Evolutionary conservation across 1,284 basidiomycete genomes (phyloP), one percentile per base, ranked within the genome.

Genomic region (Apiotrichum brassicae): DNA sequence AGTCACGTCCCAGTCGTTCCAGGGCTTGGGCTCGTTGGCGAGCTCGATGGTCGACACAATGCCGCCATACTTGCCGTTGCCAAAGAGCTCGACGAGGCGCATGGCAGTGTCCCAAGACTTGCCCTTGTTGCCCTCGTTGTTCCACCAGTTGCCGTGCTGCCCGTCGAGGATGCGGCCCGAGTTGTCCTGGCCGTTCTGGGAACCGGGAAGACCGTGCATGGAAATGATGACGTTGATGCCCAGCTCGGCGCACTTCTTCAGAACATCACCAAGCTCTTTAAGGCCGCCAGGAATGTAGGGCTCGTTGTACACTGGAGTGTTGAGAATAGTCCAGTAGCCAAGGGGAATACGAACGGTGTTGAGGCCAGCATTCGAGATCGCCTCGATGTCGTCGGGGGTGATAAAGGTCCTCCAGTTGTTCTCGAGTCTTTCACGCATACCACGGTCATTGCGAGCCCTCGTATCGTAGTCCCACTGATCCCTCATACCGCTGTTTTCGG

Each of bases 141-240:
- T 78, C 16, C 86, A 83, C 91, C 90, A 95, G 28, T 73, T 14
- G 8, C 28, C 60, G 11, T 86, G 84, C 18, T 74, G 59, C 45
- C 83, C 77, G 48, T 75, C 23, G 16, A 40, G 12, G 6, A n/a
- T 79, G 34, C 84, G 83, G 5, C 90, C 90, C 13, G 85, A 87
- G 72, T 90, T 90, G 72, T 91, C 88, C 50, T 82, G 88, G 6
- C 75, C 74, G 61, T 80, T 90, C 73, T 92, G 85, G 59, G 83
- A 86, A 19, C 86, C 88, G 0, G 87, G 87, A 19, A 81, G 86
- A 45, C 87, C 87, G 66, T 92, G 88, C n/a, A 75, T 56, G 51
- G 75, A 68, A 28, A 73, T 56, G 46, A 94, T 82, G 49, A 94
- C 38, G n/a, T 90, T 90, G 49, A 97, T 70, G 4, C 82, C 81